Conservation (phyloP, 345 rosid genomes). For the Bruguiera gymnorhiza region DNA sequence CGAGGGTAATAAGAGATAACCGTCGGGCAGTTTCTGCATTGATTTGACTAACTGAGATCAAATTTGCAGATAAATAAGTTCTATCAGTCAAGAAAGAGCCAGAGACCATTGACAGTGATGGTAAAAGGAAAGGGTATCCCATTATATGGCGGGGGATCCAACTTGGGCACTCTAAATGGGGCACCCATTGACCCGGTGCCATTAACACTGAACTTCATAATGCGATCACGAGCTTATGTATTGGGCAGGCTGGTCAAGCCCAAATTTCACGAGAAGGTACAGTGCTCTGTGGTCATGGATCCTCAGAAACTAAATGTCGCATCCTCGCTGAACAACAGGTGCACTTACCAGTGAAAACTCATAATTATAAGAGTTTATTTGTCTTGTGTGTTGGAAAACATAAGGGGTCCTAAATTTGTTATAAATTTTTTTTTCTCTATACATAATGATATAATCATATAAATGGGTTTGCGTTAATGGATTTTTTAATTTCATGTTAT, state of each 20-base stretch:
- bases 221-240: slow-evolving; percentile 59
- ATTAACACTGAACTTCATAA: slow-evolving; percentile 42
- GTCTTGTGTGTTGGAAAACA: neutral
- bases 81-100: slow-evolving; percentile 65
- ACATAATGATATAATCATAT: too few relatives aligned
- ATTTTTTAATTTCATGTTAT: too few relatives aligned
- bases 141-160: slow-evolving; percentile 61
- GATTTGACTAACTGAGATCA: neutral
- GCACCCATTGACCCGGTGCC: slow-evolving; percentile 50
- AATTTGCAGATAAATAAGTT: slow-evolving; percentile 44
- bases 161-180: slow-evolving; percentile 48
- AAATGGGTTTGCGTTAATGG: too few relatives aligned
- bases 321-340: slow-evolving; percentile 47
- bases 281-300: slow-evolving; percentile 50
- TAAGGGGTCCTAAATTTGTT: too few relatives aligned
- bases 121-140: slow-evolving; percentile 47
- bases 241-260: slow-evolving; percentile 57
- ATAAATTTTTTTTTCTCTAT: too few relatives aligned
- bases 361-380: neutral
- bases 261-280: slow-evolving; percentile 48
- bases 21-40: neutral
- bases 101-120: slow-evolving; percentile 37
- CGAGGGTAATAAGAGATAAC: too few relatives aligned
- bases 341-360: slow-evolving; percentile 34
- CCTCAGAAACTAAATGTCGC: slow-evolving; percentile 45